These are phyloP conservation scores for Backusella circina DNA, from an alignment of 192 early-diverging fungal genomes.

Conservation along the genomic window DNA sequence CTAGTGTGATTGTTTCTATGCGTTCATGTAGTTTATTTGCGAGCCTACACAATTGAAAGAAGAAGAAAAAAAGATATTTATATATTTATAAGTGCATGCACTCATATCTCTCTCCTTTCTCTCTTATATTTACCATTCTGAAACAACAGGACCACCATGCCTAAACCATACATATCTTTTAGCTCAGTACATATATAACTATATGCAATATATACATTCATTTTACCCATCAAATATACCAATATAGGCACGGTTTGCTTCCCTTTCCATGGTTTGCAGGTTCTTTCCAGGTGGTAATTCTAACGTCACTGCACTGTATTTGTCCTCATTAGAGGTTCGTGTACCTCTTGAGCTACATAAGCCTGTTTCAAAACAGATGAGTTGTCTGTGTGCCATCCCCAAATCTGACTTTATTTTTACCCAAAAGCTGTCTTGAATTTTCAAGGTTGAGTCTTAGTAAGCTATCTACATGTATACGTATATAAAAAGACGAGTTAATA, in stretches of 20 bases:
- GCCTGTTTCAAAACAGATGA: slow-evolving; percentile 2
- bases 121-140: slow-evolving; percentile 27
- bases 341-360: slow-evolving; percentile 50
- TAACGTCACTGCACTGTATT: slow-evolving; percentile 43
- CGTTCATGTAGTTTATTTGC: slow-evolving; percentile 45
- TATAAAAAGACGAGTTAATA: no score
- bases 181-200: neutral
- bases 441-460: slow-evolving; percentile 40
- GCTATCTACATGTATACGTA: slow-evolving; percentile 2
- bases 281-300: slow-evolving; percentile 6
- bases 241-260: slow-evolving; percentile 39
- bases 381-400: neutral
- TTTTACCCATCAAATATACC: slow-evolving; percentile 58
- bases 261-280: slow-evolving; percentile 10
- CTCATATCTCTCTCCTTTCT: neutral
- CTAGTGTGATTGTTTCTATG: slow-evolving; percentile 39
- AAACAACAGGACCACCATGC: slow-evolving; percentile 33
- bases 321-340: slow-evolving; percentile 53
- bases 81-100: neutral
- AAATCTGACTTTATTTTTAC: slow-evolving; percentile 17
- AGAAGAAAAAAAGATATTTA: neutral
- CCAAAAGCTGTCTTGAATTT: slow-evolving; percentile 46
- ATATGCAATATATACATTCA: no score
- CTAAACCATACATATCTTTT: neutral
- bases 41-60: slow-evolving; percentile 26